Conservation (phyloP, 2,329 filamentous ascomycete genomes). For the Tothia fuscella region DNA sequence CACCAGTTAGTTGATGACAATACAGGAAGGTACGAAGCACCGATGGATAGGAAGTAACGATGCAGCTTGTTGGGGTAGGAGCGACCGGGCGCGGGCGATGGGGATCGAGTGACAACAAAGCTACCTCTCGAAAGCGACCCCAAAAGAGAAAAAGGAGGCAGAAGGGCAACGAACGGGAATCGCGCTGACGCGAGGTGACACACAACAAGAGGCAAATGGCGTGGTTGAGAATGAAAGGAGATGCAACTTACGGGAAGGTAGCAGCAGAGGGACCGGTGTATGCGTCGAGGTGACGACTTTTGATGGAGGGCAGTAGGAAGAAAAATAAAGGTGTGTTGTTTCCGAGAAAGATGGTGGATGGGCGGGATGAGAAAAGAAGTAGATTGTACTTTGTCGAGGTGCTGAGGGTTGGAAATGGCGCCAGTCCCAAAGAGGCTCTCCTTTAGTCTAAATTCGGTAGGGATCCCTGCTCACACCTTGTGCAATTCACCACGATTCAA, state of each 20-base stretch:
- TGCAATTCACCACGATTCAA: too few species aligned
- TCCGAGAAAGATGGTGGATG: too few species aligned
- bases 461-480: too few species aligned
- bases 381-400: too few species aligned
- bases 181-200: conserved; percentile 8
- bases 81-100: conserved; percentile 4
- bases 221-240: conserved; percentile 1
- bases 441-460: too few species aligned
- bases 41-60: conserved; percentile 1
- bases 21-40: too few species aligned
- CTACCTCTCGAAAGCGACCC: too few species aligned
- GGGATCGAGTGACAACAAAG: too few species aligned
- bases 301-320: not conserved
- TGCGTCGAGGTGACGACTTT: not conserved
- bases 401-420: too few species aligned
- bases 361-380: too few species aligned
- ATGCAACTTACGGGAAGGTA: not conserved
- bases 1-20: too few species aligned
- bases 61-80: not conserved
- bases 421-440: too few species aligned
- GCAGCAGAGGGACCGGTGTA: conserved; percentile 5
- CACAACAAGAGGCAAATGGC: not conserved
- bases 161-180: conserved; percentile 4
- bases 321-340: conserved; percentile 3
- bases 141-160: conserved; percentile 7